Percentiles rank a stretch among this genome's conserved stretches.
These are phyloP conservation scores for Sclerotinia glacialis DNA, from an alignment of 2,329 filamentous ascomycete species.

Conservation along the genomic window DNA sequence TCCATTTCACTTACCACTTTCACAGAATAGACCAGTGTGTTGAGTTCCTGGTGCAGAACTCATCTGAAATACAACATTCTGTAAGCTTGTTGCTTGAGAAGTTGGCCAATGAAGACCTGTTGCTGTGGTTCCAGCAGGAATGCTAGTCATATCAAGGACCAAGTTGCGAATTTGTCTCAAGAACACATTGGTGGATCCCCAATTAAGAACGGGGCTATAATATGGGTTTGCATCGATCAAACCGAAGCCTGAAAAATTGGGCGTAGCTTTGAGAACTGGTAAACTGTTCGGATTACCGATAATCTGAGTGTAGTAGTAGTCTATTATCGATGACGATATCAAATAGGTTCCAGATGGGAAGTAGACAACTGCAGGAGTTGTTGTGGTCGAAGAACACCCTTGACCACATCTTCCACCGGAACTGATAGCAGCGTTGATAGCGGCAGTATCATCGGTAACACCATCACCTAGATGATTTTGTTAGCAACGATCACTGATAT, in stretches of 20 bases:
- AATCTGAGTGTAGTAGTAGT: constrained; percentile 34
- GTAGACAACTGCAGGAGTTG: constrained; percentile 43
- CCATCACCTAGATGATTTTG: constrained; percentile 44
- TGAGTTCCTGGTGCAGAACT: constrained; percentile 45
- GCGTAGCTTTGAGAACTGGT: constrained; percentile 70
- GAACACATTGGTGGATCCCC: constrained; percentile 71
- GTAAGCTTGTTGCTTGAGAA: constrained; percentile 56
- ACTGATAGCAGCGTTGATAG: constrained; percentile 64
- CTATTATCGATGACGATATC: constrained; percentile 30
- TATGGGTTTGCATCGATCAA: constrained; percentile 87
- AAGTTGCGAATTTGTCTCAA: constrained; percentile 64
- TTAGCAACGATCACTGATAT: constrained; percentile 37
- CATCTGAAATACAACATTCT: constrained; percentile 61
- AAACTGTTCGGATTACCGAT: constrained; percentile 41
- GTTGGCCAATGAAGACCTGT: constrained; percentile 53
- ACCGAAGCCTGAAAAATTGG: constrained; percentile 69
- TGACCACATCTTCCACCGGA: constrained; percentile 40
- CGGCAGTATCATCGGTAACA: constrained; percentile 72
- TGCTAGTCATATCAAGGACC: constrained; percentile 53
- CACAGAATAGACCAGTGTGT: constrained; percentile 59
- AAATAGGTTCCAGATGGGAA: constrained; percentile 37
- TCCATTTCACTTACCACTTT: constrained; percentile 43
- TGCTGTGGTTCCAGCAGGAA: constrained; percentile 34
- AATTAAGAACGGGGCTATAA: constrained; percentile 62
- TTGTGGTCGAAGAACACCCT: constrained; percentile 49